Conservation (phyloP, 2,329 filamentous ascomycete genomes). For the Anisogramma anomala region DNA sequence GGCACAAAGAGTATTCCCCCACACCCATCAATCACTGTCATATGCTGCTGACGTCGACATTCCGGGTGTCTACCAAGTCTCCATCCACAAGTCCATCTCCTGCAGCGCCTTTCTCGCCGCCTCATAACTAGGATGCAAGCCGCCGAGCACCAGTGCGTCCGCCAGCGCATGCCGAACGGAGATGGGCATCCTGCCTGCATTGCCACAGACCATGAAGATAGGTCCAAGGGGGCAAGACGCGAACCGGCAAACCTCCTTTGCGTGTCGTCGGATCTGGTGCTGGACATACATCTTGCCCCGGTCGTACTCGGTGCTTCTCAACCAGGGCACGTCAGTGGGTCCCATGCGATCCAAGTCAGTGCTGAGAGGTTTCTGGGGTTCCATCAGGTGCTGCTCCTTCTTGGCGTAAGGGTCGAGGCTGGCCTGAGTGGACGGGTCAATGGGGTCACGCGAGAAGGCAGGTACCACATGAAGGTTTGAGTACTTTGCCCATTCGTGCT, state of each 20-base stretch:
- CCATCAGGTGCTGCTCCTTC: not conserved
- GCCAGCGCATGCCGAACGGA: conserved; percentile 41
- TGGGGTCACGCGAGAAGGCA: conserved; percentile 38
- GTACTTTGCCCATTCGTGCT: conserved; percentile 53
- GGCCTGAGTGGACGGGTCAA: conserved; percentile 1
- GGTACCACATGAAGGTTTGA: conserved; percentile 26
- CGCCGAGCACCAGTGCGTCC: conserved; percentile 33
- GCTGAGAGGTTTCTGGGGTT: not conserved
- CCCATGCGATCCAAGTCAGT: conserved; percentile 2
- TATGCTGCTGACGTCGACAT: not conserved
- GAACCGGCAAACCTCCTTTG: conserved; percentile 24
- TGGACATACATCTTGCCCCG: conserved; percentile 44
- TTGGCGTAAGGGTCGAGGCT: conserved; percentile 6
- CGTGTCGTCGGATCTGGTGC: conserved; percentile 37
- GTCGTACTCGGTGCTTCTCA: conserved; percentile 13
- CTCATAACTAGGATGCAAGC: conserved; percentile 23
- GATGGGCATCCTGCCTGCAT: conserved; percentile 46
- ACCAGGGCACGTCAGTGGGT: conserved; percentile 10
- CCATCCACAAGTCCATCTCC: conserved; percentile 40
- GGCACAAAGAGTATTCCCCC: too few relatives aligned
- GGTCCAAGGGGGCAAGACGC: conserved; percentile 24
- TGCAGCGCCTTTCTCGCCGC: conserved; percentile 28
- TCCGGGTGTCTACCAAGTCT: conserved; percentile 39
- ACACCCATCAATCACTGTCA: too few relatives aligned
- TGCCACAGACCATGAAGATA: conserved; percentile 44